phyloP scores from a whole-genome alignment of 352 stramenopile genomes.

The Phytophthora quininea region DNA sequence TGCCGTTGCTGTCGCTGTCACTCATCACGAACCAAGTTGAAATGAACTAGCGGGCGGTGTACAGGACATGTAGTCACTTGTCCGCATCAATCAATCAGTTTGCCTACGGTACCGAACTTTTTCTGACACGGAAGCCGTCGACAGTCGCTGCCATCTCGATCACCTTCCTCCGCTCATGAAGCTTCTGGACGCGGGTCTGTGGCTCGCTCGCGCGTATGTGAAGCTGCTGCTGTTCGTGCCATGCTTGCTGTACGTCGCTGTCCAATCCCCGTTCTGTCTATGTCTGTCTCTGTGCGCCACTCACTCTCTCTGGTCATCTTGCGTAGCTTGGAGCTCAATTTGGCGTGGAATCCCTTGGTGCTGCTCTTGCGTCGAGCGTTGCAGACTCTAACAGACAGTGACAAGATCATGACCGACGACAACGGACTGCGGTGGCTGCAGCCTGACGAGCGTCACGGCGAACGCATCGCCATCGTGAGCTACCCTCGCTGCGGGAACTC shows the following conservation, averaged over 20 bases:
- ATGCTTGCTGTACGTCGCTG: slow-evolving; percentile 57
- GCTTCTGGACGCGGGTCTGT: slow-evolving; percentile 42
- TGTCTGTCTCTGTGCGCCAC: slow-evolving; percentile 26
- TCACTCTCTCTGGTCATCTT: slow-evolving; percentile 21
- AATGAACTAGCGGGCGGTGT: too few species aligned
- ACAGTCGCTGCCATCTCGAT: too few species aligned
- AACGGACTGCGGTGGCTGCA: slow-evolving; percentile 70
- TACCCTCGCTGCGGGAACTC: slow-evolving; percentile 98
- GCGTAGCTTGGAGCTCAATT: slow-evolving; percentile 58
- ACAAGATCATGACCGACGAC: slow-evolving; percentile 8
- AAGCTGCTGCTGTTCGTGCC: slow-evolving; percentile 69
- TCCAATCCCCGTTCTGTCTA: slow-evolving; percentile 19
- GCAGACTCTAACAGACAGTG: slow-evolving; percentile 13
- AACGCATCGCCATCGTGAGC: slow-evolving; percentile 92
- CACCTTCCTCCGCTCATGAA: slow-evolving; percentile 16
- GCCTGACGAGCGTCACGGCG: slow-evolving; percentile 61
- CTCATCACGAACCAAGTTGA: too few species aligned
- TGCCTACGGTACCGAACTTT: too few species aligned
- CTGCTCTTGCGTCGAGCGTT: slow-evolving; percentile 50
- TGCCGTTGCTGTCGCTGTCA: too few species aligned
- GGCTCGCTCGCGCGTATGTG: slow-evolving; percentile 66
- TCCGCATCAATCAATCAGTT: too few species aligned
- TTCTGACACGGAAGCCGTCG: too few species aligned
- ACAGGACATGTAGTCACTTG: too few species aligned
- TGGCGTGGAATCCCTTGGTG: slow-evolving; percentile 72